Evolutionary conservation across 2,329 filamentous ascomycete genomes (phyloP), one percentile per base, ranked within the genome.

Genomic region (Atkinsonella hypoxylon): DNA sequence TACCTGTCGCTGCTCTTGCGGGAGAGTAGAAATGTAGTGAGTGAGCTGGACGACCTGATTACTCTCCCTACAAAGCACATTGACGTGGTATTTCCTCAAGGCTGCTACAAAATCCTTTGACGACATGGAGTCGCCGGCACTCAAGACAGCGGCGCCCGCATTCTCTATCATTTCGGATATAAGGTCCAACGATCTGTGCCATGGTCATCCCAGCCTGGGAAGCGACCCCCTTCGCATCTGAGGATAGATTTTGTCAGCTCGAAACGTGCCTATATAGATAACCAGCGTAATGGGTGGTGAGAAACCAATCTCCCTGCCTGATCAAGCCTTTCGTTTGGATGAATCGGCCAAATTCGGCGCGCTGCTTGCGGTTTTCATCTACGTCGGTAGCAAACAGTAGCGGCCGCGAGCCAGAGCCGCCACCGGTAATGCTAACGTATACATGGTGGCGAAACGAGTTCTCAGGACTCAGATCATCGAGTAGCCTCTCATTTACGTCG

Each of bases 381-480:
- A 58, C 57, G 53, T 73, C 69, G 0, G 66, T 69, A 0, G 65
- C 63, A 46, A 74, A 75, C 36, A 72, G 59, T 51, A 74, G 51
- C 0, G 65, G 62, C 0, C 57, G 56, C 8, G 41, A 43, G 0
- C 62, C 61, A 0, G 54, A 61, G 0, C 67, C 68, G 0, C 72
- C 71, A 0, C 72, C 70, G 0, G 71, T 73, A 0, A 61, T 59
- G 40, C 68, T 71, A 0, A 66, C 61, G 48, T 73, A 75, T 3
- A 61, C 55, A 20, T 60, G 61, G 2, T 58, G 59, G 0, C 70
- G 68, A 50, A 67, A 73, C 0, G 56, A 62, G 52, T 72, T 73
- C 1, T 59, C 20, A 0, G 62, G 56, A 26, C 51, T 58, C 0
- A 54, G 55, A 49, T 73, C 70, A 2, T 59, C 46, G 5, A 64